Evolutionary conservation across 2,329 filamentous ascomycete genomes (phyloP).

Genomic region (Achaetomium macrosporum): DNA sequence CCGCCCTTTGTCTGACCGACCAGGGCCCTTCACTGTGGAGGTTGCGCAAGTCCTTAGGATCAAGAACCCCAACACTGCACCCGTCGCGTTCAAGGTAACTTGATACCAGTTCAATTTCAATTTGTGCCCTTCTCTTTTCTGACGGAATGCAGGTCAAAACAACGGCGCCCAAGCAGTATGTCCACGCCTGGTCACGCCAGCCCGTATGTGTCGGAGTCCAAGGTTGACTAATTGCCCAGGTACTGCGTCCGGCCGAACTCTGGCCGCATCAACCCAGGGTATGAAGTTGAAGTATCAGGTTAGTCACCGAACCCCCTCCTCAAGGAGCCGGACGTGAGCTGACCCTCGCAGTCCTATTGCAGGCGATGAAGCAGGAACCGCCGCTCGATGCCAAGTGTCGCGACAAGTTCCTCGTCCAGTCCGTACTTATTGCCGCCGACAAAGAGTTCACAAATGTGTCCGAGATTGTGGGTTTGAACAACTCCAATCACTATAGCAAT

Average conservation of each 20-base stretch:
- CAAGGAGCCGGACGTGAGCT: slow-evolving; percentile 22
- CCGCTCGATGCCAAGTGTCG: slow-evolving; percentile 81
- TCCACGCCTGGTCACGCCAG: not conserved
- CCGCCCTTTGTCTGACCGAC: slow-evolving; percentile 13
- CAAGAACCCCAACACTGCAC: slow-evolving; percentile 56
- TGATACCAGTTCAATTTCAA: slow-evolving; percentile 3
- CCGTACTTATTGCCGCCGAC: slow-evolving; percentile 73
- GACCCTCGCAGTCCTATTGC: slow-evolving; percentile 67
- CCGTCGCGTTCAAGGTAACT: slow-evolving; percentile 64
- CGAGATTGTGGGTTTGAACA: slow-evolving; percentile 60
- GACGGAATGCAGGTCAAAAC: slow-evolving; percentile 76
- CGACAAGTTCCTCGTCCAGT: slow-evolving; percentile 97
- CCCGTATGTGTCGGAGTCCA: not conserved
- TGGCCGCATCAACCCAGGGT: slow-evolving; percentile 85
- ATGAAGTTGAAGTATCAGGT: slow-evolving; percentile 91
- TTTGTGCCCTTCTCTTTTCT: slow-evolving; percentile 22
- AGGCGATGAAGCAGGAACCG: slow-evolving; percentile 96
- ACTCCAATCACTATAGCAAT: not conserved
- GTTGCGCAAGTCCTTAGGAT: slow-evolving; percentile 60
- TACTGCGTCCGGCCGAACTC: slow-evolving; percentile 98
- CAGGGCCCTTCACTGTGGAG: slow-evolving; percentile 63
- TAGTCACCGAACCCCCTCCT: slow-evolving; percentile 29
- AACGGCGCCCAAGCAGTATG: slow-evolving; percentile 94
- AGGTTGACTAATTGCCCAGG: slow-evolving; percentile 43
- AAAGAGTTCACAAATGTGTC: slow-evolving; percentile 78